Evolutionary conservation across 371 early-diverging fungal species (phyloP).

Genomic region (Nematocida minor): DNA sequence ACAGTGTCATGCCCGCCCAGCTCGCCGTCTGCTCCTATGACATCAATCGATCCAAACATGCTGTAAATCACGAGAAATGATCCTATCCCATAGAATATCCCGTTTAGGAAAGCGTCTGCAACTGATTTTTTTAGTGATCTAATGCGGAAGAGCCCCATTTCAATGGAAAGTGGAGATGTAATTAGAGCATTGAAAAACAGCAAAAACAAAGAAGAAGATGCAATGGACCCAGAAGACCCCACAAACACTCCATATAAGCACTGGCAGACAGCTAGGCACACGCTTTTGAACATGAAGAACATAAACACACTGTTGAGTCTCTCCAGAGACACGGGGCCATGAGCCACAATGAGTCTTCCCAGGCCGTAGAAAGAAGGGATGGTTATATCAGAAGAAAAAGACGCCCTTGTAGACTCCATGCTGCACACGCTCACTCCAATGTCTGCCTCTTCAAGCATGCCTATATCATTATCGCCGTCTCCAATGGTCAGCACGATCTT

Average conservation of each 20-base stretch:
- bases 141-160: conserved; percentile 61
- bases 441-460: conserved; percentile 94
- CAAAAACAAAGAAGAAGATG: conserved; percentile 63
- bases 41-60: conserved; percentile 30
- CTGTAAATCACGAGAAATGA: conserved; percentile 36
- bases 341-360: conserved; percentile 79
- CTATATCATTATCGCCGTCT: conserved; percentile 97
- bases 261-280: conserved; percentile 63
- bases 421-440: conserved; percentile 96
- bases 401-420: conserved; percentile 93
- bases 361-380: conserved; percentile 81
- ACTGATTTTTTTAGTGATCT: conserved; percentile 51
- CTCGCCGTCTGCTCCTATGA: not conserved
- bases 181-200: conserved; percentile 64
- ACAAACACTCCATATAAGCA: conserved; percentile 62
- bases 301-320: conserved; percentile 61
- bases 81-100: conserved; percentile 18
- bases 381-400: conserved; percentile 89
- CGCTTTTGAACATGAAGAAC: conserved; percentile 64
- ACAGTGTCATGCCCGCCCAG: conserved; percentile 1
- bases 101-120: conserved; percentile 3
- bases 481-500: conserved; percentile 77
- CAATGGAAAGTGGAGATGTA: conserved; percentile 64
- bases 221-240: conserved; percentile 61
- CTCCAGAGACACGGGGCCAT: conserved; percentile 68